Base-by-base conservation (phyloP, 805 yeast species). In the Candida railenensis region DNA sequence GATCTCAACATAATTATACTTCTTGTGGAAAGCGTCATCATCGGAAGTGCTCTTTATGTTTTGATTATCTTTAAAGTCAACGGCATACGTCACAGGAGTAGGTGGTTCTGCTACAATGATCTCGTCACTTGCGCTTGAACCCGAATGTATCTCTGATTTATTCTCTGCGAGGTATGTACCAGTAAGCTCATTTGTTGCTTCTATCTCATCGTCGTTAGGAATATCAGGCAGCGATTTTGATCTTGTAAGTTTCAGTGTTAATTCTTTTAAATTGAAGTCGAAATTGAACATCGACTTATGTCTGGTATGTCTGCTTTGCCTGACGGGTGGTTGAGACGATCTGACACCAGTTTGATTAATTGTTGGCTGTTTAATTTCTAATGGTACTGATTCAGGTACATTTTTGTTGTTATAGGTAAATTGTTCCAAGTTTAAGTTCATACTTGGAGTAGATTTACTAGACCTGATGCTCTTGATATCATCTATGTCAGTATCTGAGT, bases 81-180 rank as follows among this genome's bases (percentile, higher is more conserved):
- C 70, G 1, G 62, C 68, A 53, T 73, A 73, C 16, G 56, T 47
- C 3, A 73, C 66, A 40, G 53, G 60, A 14, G 48, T 47, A 2
- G 77, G 77, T 1, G 77, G 75, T 42, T 69, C 74, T 3, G 63
- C 67, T 9, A 72, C 63, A 14, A 51, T 53, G 11, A 69, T 61
- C n/a, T 58, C n/a, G 18, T 41, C 22, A 36, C 14, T 16, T 25
- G 5, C 30, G 11, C 11, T 11, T 25, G 30, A 25, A 11, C 9
- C 30, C 5, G 30, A 7, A 25, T 25, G 5, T 11, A 11, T 11
- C 11, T 25, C 30, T 25, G 30, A 25, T 25, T 25, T 25, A 25
- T n/a, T n/a, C n/a, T n/a, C 34, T 32, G 9, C 30, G 30, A n/a
- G 3, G 34, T 28, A 5, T 32, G 43, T 18, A 19, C 14, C 12